Percentiles rank a stretch among this genome's conserved stretches.
phyloP scores from a whole-genome alignment of 768 basidiomycete genomes.

The Collybiopsis confluens region DNA sequence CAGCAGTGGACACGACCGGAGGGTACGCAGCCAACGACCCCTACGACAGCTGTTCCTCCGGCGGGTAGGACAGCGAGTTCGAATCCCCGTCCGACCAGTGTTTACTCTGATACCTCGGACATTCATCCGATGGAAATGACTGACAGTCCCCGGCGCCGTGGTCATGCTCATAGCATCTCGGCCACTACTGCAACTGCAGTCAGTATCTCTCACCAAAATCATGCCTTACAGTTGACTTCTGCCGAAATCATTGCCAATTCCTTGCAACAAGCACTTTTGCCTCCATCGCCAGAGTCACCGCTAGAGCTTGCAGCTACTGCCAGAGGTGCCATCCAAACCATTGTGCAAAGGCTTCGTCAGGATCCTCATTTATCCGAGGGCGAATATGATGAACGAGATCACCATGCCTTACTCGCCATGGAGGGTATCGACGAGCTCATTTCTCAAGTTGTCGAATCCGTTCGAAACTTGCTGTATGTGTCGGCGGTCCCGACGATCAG shows the following conservation, averaged over 20 bases:
- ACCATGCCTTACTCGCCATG: not conserved
- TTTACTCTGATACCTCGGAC: constrained; percentile 79
- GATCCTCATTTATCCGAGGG: no score
- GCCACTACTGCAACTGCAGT: not conserved
- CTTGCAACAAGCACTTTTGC: constrained; percentile 55
- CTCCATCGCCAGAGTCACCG: constrained; percentile 54
- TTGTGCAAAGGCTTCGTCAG: constrained; percentile 64
- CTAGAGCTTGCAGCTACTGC: constrained; percentile 58
- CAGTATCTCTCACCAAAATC: constrained; percentile 18
- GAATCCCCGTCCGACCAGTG: constrained; percentile 34
- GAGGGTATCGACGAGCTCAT: constrained; percentile 56
- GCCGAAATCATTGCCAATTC: constrained; percentile 65
- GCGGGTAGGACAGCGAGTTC: not conserved
- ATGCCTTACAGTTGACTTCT: constrained; percentile 59
- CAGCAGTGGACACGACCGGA: constrained; percentile 68
- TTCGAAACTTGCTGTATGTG: constrained; percentile 75
- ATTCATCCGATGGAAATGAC: constrained; percentile 46
- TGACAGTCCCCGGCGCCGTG: not conserved
- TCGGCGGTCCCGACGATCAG: constrained; percentile 57
- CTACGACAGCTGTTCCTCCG: not conserved
- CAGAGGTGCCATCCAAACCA: constrained; percentile 55
- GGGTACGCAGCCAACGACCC: not conserved
- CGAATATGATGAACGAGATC: not conserved
- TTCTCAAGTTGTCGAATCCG: constrained; percentile 58
- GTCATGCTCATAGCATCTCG: not conserved